A percentile compares a stretch with the other conserved stretches of the same genome.
phyloP scores from a whole-genome alignment of 768 basidiomycete genomes.

The Coprinellus micaceus region DNA sequence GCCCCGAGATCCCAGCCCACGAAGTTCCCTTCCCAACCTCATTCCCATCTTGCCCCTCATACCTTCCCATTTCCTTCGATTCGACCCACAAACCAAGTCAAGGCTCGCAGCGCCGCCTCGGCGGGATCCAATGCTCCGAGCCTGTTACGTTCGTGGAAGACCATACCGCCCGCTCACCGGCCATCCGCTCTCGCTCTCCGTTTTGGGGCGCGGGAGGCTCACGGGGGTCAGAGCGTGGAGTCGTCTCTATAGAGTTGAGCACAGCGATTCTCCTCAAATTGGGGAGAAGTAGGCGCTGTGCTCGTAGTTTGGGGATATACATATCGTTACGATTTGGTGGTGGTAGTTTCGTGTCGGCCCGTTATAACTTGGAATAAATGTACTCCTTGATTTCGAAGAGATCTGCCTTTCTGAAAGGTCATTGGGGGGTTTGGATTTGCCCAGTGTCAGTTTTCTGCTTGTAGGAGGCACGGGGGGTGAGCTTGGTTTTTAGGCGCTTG shows the following conservation, averaged over 20 bases:
- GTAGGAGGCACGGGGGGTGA: too few relatives aligned
- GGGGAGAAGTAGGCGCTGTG: too few relatives aligned
- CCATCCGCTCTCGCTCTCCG: not conserved
- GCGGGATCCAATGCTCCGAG: conserved; percentile 1
- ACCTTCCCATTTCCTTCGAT: not conserved
- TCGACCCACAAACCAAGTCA: conserved; percentile 12
- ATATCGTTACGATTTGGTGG: not conserved
- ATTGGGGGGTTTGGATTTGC: too few relatives aligned
- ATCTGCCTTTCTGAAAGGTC: too few relatives aligned
- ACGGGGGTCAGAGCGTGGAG: conserved; percentile 4
- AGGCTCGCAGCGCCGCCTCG: not conserved
- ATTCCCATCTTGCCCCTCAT: not conserved
- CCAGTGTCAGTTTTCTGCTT: too few relatives aligned
- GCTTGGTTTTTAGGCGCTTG: too few relatives aligned
- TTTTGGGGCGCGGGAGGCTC: conserved; percentile 5
- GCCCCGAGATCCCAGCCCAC: not conserved
- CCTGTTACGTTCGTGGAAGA: conserved; percentile 14
- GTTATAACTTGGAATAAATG: too few relatives aligned
- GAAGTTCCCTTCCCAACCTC: not conserved
- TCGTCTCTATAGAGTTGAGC: conserved; percentile 11
- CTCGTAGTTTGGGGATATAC: conserved; percentile 14
- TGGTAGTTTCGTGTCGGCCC: too few relatives aligned
- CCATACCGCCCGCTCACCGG: conserved; percentile 1
- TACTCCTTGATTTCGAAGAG: too few relatives aligned
- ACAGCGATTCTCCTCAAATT: not conserved